phyloP scores from a whole-genome alignment of 352 stramenopile genomes.

The Pythium angustatum region DNA sequence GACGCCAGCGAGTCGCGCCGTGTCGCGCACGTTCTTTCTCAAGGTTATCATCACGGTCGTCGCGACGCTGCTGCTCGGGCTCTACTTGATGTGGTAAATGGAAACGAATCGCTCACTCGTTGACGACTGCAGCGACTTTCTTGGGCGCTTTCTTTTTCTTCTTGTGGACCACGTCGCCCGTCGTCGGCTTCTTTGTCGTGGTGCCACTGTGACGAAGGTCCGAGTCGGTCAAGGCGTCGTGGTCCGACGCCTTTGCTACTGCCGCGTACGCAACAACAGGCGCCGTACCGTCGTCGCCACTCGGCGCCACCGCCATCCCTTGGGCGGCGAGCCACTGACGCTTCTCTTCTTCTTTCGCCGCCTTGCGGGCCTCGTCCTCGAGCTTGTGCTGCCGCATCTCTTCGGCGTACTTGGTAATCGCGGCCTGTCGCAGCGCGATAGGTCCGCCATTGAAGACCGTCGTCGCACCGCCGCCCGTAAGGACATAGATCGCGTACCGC shows the following conservation, averaged over 20 bases:
- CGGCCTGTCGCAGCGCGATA: constrained; percentile 34
- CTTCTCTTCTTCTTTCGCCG: constrained; percentile 20
- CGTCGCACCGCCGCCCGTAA: constrained; percentile 18
- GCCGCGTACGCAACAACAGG: background rate
- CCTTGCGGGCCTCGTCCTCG: constrained; percentile 16
- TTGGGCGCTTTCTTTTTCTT: constrained; percentile 28
- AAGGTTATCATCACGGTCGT: constrained; percentile 68
- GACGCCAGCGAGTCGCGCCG: constrained; percentile 40
- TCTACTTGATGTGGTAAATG: constrained; percentile 45
- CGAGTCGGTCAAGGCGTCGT: background rate
- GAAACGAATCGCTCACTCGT: constrained; percentile 5
- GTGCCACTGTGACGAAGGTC: too few relatives aligned
- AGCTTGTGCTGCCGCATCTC: constrained; percentile 33
- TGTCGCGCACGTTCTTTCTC: constrained; percentile 67
- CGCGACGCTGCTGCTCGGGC: constrained; percentile 51
- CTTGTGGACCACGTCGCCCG: background rate
- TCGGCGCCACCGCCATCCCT: constrained; percentile 3
- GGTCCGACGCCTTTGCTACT: background rate
- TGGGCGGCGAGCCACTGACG: background rate
- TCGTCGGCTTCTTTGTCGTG: background rate
- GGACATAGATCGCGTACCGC: constrained; percentile 8
- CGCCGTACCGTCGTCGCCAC: background rate
- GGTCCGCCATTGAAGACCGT: constrained; percentile 31
- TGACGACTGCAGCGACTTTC: constrained; percentile 9
- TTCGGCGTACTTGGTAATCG: constrained; percentile 49